A percentile compares a stretch with the other conserved stretches of the same genome.
phyloP scores from a whole-genome alignment of 2,329 filamentous ascomycete genomes.

The Epichloe sibirici region DNA sequence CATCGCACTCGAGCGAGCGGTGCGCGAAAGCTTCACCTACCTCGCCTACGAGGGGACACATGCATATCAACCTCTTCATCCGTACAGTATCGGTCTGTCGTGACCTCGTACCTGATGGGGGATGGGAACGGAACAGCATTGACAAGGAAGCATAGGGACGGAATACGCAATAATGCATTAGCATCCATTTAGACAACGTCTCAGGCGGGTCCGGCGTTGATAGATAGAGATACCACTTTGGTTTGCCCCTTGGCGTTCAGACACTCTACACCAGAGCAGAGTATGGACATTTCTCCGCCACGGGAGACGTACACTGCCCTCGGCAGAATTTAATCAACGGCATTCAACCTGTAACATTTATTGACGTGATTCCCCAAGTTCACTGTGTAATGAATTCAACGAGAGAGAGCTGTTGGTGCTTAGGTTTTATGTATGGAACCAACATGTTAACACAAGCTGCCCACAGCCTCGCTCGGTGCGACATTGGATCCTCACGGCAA shows the following conservation, averaged over 20 bases:
- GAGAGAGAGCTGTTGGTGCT: too few relatives aligned
- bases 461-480: too few relatives aligned
- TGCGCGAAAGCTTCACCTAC: background rate
- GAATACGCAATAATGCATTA: background rate
- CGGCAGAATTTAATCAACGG: constrained; percentile 1
- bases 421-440: too few relatives aligned
- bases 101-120: background rate
- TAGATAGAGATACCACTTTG: constrained; percentile 12
- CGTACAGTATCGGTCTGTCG: background rate
- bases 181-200: constrained; percentile 9
- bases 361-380: background rate
- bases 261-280: constrained; percentile 1
- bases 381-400: background rate
- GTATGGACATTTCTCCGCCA: background rate
- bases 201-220: constrained; percentile 12
- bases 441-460: too few relatives aligned
- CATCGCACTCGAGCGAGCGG: constrained; percentile 2
- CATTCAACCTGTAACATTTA: background rate
- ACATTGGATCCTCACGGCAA: too few relatives aligned
- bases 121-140: background rate
- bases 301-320: background rate
- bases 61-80: background rate
- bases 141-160: background rate
- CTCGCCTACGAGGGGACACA: background rate
- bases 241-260: background rate